Evolutionary conservation across 2,329 filamentous ascomycete species (phyloP).

Genomic region (Aspergillus fischeri): DNA sequence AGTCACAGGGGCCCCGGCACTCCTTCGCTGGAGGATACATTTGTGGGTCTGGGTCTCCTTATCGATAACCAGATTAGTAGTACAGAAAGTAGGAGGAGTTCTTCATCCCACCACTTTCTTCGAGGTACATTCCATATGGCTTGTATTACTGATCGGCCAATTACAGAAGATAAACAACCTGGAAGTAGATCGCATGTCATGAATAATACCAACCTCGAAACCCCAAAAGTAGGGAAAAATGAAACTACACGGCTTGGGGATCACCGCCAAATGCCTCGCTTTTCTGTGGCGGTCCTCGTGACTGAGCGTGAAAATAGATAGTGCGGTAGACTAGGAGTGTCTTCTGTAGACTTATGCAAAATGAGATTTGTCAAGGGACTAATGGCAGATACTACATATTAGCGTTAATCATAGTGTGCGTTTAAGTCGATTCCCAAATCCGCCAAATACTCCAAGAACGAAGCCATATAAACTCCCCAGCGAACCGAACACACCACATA

Average conservation of each 20-base stretch:
- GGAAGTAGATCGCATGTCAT: not conserved
- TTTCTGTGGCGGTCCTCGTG: not conserved
- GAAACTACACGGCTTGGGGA: not conserved
- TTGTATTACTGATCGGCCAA: not conserved
- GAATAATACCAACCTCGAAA: not conserved
- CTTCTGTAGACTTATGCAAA: too few species aligned
- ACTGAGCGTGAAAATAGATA: not conserved
- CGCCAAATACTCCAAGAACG: not conserved
- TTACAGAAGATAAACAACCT: not conserved
- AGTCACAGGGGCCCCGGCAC: not conserved
- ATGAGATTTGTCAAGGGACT: not conserved
- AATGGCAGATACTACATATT: not conserved
- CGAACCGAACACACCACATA: not conserved
- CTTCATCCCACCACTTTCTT: too few species aligned
- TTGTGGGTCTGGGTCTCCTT: constrained; percentile 12
- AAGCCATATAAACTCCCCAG: not conserved
- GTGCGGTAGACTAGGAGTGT: not conserved
- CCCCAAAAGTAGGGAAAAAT: not conserved
- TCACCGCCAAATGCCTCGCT: not conserved
- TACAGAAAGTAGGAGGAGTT: not conserved
- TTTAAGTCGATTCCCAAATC: not conserved
- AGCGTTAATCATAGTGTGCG: not conserved
- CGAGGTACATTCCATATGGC: not conserved
- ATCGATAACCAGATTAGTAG: constrained; percentile 23
- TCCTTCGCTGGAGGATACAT: not conserved